Percentiles rank a stretch among this genome's conserved stretches.
These are phyloP conservation scores for Dictyostelium brefeldianum DNA, from an alignment of 78 protist species.

Conservation along the genomic window DNA sequence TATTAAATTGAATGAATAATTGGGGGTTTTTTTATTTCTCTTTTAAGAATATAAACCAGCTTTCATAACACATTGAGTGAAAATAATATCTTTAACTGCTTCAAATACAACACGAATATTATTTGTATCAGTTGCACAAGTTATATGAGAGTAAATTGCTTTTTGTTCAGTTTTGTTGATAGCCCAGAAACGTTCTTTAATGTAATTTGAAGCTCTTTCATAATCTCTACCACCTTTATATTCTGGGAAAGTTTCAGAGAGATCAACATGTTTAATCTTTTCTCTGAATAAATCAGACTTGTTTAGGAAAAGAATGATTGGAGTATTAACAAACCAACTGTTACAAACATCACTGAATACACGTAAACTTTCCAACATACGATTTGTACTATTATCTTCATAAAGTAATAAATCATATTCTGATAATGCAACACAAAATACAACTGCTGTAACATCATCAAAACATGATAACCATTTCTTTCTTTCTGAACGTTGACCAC, in stretches of 20 bases:
- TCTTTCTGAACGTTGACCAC: slow-evolving; percentile 95
- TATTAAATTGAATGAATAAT: too few relatives aligned
- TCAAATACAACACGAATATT: slow-evolving; percentile 87
- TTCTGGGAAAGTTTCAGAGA: slow-evolving; percentile 86
- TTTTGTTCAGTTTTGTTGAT: slow-evolving; percentile 79
- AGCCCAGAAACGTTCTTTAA: slow-evolving; percentile 79
- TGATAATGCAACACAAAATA: slow-evolving; percentile 85
- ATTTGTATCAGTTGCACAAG: slow-evolving; percentile 94
- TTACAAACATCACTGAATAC: slow-evolving; percentile 90
- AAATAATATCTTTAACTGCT: slow-evolving; percentile 88
- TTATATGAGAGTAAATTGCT: slow-evolving; percentile 84
- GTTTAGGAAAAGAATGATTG: slow-evolving; percentile 87
- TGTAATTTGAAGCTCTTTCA: slow-evolving; percentile 78
- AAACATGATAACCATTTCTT: slow-evolving; percentile 96
- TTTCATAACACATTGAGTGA: slow-evolving; percentile 81
- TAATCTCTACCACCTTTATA: slow-evolving; percentile 90
- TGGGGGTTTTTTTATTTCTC: slow-evolving; percentile 14
- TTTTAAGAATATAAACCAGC: slow-evolving; percentile 78
- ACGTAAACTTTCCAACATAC: slow-evolving; percentile 82
- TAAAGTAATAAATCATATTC: slow-evolving; percentile 86
- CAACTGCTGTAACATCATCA: slow-evolving; percentile 92
- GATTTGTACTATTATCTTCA: slow-evolving; percentile 87
- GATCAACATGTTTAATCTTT: slow-evolving; percentile 87
- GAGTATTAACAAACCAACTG: slow-evolving; percentile 86
- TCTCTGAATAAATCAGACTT: slow-evolving; percentile 89